These are phyloP conservation scores for Kluyveromyces sp. DNA, from an alignment of 1,139 yeast genomes.

Conservation along the genomic window DNA sequence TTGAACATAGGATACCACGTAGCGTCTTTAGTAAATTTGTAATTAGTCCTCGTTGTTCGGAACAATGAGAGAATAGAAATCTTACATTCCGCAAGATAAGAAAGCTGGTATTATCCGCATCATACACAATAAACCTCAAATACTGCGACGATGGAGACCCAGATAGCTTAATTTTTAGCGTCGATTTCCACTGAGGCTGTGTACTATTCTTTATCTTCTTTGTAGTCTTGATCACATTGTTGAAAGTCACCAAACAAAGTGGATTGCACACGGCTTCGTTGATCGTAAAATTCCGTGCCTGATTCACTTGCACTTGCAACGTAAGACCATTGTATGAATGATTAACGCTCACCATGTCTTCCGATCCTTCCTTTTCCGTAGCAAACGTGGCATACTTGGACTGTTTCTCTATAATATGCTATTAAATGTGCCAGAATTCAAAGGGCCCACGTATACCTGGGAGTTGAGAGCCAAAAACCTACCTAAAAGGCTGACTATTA, in stretches of 20 bases:
- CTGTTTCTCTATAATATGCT: too few relatives aligned
- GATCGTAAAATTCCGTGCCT: slow-evolving; percentile 19
- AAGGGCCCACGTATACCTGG: too few relatives aligned
- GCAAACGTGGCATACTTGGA: not conserved
- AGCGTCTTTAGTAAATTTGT: slow-evolving; percentile 14
- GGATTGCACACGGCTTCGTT: slow-evolving; percentile 25
- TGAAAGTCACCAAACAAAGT: slow-evolving; percentile 24
- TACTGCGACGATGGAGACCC: slow-evolving; percentile 21
- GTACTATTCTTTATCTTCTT: slow-evolving; percentile 17
- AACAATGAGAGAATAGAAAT: slow-evolving; percentile 24
- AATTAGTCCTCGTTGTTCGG: slow-evolving; percentile 14
- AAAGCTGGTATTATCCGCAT: slow-evolving; percentile 12
- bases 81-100: slow-evolving; percentile 28
- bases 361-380: not conserved
- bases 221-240: slow-evolving; percentile 21
- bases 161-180: slow-evolving; percentile 23
- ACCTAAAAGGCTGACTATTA: too few relatives aligned
- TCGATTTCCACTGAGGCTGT: slow-evolving; percentile 22
- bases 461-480: too few relatives aligned
- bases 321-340: not conserved
- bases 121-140: slow-evolving; percentile 24
- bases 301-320: slow-evolving; percentile 19
- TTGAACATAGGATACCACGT: slow-evolving; percentile 25
- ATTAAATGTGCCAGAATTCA: too few relatives aligned
- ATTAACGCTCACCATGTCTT: not conserved